Evolutionary conservation across 371 early-diverging fungal species (phyloP).

Genomic region (Mucor sp.): DNA sequence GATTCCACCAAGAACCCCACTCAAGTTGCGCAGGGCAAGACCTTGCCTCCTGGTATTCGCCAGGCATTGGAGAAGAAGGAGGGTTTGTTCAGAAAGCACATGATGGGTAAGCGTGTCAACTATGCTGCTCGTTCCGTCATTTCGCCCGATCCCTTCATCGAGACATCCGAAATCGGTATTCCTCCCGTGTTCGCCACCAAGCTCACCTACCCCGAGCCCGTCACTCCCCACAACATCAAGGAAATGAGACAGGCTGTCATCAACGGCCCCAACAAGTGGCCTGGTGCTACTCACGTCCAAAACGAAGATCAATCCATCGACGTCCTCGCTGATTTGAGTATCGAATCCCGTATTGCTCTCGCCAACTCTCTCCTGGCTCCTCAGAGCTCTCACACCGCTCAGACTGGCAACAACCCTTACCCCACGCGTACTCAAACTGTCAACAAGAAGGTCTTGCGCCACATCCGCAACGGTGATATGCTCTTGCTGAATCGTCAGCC

Average conservation of each 20-base stretch:
- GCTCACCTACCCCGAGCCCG: constrained; percentile 98
- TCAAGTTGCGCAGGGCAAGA: constrained; percentile 54
- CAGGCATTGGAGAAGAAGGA: constrained; percentile 99
- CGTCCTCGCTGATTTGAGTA: constrained; percentile 69
- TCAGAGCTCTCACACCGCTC: constrained; percentile 58
- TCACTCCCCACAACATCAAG: constrained; percentile 94
- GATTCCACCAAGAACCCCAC: constrained; percentile 86
- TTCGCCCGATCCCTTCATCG: constrained; percentile 99
- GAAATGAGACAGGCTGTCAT: constrained; percentile 94
- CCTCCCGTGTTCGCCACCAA: constrained; percentile 98
- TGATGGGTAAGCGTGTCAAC: constrained; percentile 99
- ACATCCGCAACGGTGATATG: constrained; percentile 97
- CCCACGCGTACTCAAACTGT: constrained; percentile 66
- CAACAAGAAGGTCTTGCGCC: constrained; percentile 97
- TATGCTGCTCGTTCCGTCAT: constrained; percentile 99
- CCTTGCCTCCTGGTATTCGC: constrained; percentile 86
- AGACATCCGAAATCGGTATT: constrained; percentile 98
- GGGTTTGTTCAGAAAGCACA: constrained; percentile 99
- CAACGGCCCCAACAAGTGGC: constrained; percentile 98
- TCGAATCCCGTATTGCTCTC: constrained; percentile 92
- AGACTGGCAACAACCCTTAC: constrained; percentile 52
- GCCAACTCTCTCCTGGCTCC: constrained; percentile 96
- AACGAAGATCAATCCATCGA: constrained; percentile 93
- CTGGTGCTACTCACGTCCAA: constrained; percentile 96
- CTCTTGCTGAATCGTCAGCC: constrained; percentile 99